A percentile compares a stretch with the other conserved stretches of the same genome.
These are phyloP conservation scores for Lepidium sativum DNA, from an alignment of 345 rosid species.

Conservation along the genomic window DNA sequence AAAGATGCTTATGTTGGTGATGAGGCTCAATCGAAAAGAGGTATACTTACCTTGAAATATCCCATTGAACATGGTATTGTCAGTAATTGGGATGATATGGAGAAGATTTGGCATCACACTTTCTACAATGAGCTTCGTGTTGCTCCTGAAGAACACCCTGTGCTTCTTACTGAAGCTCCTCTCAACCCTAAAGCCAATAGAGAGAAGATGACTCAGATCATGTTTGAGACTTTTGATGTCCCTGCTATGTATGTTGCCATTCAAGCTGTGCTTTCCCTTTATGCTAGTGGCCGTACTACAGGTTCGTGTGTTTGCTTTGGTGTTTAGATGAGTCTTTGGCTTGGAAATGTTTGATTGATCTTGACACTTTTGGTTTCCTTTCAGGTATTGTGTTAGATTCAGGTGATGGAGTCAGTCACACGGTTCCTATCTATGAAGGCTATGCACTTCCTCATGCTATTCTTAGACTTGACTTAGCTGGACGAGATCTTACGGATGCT, in stretches of 20 bases:
- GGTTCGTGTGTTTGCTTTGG: conserved; percentile 32
- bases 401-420: conserved; percentile 82
- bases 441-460: conserved; percentile 79
- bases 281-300: conserved; percentile 86
- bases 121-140: conserved; percentile 87
- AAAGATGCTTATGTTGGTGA: conserved; percentile 87
- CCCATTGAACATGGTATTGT: conserved; percentile 80
- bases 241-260: conserved; percentile 86
- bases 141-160: conserved; percentile 73
- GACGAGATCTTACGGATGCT: conserved; percentile 67
- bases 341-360: background rate
- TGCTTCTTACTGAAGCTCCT: conserved; percentile 77
- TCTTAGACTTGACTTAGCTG: conserved; percentile 78
- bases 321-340: background rate
- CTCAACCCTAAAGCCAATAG: conserved; percentile 82
- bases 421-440: conserved; percentile 72
- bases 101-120: conserved; percentile 81
- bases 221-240: conserved; percentile 80
- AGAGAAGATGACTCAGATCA: conserved; percentile 88
- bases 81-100: conserved; percentile 92
- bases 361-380: background rate
- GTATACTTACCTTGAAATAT: conserved; percentile 57
- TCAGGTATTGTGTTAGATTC: conserved; percentile 81
- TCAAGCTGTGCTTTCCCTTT: conserved; percentile 78
- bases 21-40: conserved; percentile 57